phyloP scores from a whole-genome alignment of 192 early-diverging fungal species.

The Umbelopsis sp. region DNA sequence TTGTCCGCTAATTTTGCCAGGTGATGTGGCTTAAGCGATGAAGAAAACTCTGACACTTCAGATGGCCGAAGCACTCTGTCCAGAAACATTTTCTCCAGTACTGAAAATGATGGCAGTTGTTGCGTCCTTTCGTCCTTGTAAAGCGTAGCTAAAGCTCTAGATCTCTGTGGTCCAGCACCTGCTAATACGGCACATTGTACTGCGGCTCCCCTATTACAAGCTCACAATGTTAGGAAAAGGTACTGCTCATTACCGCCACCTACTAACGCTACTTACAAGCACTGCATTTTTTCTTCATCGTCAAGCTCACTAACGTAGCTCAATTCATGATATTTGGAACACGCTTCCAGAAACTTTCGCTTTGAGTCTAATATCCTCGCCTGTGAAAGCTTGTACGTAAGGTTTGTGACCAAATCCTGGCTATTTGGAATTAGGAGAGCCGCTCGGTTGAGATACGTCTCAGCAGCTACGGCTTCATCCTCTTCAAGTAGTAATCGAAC shows the following conservation, averaged over 20 bases:
- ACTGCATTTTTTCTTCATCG: slow-evolving; percentile 57
- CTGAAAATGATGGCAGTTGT: slow-evolving; percentile 67
- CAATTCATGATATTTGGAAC: slow-evolving; percentile 81
- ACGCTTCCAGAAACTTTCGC: slow-evolving; percentile 83
- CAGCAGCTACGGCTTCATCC: slow-evolving; percentile 79
- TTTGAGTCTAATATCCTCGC: slow-evolving; percentile 85
- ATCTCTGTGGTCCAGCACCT: slow-evolving; percentile 86
- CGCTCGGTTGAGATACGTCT: slow-evolving; percentile 84
- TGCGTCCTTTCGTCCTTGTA: slow-evolving; percentile 91
- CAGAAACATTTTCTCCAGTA: slow-evolving; percentile 96
- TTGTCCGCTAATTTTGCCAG: slow-evolving; percentile 71
- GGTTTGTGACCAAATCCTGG: slow-evolving; percentile 50
- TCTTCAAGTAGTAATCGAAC: slow-evolving; percentile 85
- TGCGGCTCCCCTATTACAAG: slow-evolving; percentile 61
- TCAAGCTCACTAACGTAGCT: slow-evolving; percentile 70
- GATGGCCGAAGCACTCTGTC: slow-evolving; percentile 78
- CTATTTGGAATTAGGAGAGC: slow-evolving; percentile 61
- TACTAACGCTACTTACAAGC: slow-evolving; percentile 45
- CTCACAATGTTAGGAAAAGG: slow-evolving; percentile 16
- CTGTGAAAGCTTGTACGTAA: slow-evolving; percentile 81
- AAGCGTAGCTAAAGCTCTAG: slow-evolving; percentile 83
- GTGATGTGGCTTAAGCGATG: slow-evolving; percentile 77
- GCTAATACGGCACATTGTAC: slow-evolving; percentile 90
- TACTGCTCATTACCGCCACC: neutral
- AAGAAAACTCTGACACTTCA: slow-evolving; percentile 81